phyloP scores from a whole-genome alignment of 768 basidiomycete genomes.

The Pleurotus djamor region DNA sequence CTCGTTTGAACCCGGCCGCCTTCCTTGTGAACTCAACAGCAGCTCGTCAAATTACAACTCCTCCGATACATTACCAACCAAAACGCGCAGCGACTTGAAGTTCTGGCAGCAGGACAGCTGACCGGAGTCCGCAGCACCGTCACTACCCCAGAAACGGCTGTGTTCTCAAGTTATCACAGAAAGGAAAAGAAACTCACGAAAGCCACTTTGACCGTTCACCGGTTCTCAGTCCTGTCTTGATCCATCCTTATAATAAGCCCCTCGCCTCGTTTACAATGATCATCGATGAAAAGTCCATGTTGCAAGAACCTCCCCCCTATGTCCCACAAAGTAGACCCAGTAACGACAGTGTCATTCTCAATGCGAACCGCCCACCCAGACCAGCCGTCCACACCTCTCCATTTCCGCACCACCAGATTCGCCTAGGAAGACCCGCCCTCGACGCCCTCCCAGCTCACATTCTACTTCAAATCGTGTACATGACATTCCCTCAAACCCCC shows the following conservation, averaged over 20 bases:
- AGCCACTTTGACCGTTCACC: neutral
- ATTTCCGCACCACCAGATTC: slow-evolving; percentile 13
- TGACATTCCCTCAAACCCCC: slow-evolving; percentile 51
- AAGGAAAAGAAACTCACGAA: neutral
- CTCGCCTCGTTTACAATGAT: slow-evolving; percentile 25
- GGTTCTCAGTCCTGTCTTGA: neutral
- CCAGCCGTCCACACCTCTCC: slow-evolving; percentile 18
- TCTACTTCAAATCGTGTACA: slow-evolving; percentile 67
- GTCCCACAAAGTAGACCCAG: slow-evolving; percentile 9
- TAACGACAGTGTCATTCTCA: neutral
- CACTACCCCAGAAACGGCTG: neutral
- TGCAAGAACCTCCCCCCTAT: slow-evolving; percentile 20
- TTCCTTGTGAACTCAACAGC: too few relatives aligned
- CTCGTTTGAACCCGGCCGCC: too few relatives aligned
- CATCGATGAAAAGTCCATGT: slow-evolving; percentile 29
- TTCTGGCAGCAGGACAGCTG: neutral
- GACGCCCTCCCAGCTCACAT: slow-evolving; percentile 55
- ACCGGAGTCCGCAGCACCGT: neutral
- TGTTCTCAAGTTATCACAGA: slow-evolving; percentile 1
- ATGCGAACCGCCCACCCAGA: slow-evolving; percentile 10
- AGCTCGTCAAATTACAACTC: too few relatives aligned
- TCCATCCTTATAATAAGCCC: neutral
- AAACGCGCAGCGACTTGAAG: too few relatives aligned
- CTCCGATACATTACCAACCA: too few relatives aligned
- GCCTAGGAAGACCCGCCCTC: slow-evolving; percentile 14